Evolutionary conservation across 176 grass and related monocot genomes (phyloP), one percentile per base, ranked within the genome.

Genomic region (Triticum monococcum): DNA sequence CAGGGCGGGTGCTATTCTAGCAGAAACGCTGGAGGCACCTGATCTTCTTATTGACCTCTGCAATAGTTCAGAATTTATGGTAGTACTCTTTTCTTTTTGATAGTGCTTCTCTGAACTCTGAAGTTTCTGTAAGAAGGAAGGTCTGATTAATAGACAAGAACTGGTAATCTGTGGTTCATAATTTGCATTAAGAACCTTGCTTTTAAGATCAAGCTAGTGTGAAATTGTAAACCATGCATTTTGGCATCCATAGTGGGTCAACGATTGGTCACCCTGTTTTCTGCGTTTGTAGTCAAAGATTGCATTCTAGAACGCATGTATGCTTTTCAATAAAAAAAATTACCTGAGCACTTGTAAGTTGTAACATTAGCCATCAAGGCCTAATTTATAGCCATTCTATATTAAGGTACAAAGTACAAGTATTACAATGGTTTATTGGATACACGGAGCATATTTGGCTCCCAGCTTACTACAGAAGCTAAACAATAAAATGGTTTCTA

Each of bases 401-500:
- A 43, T 69, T 11, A 69, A 43, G 6, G 46, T 84, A 43, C 16
- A 10, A 45, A 46, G 33, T 83, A 28, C n/a, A 75, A 64, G 37
- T 45, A 75, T 31, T 78, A 79, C 10, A 84, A 3, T 67, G 37
- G 17, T 81, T 76, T 45, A 28, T 75, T 85, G 79, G 12, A 75
- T 46, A 81, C 60, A 81, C 25, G 17, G 61, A 67, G 46, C 33
- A 46, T 2, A 26, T 60, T 80, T 75, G 25, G 18, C 33, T 67
- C 78, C 68, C 40, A 81, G 12, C 17, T 48, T 82, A 81, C 23
- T 89, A 86, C 62, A 86, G 46, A 52, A 86, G 50, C 16, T 86
- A 71, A 79, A 59, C 35, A 82, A 38, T 70, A 78, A 63, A 77
- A 40, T 81, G 1, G 24, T 76, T 80, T 78, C 23, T 59, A 20